phyloP scores from a whole-genome alignment of 108 stramenopile species.

The Conticribra weissflogii region DNA sequence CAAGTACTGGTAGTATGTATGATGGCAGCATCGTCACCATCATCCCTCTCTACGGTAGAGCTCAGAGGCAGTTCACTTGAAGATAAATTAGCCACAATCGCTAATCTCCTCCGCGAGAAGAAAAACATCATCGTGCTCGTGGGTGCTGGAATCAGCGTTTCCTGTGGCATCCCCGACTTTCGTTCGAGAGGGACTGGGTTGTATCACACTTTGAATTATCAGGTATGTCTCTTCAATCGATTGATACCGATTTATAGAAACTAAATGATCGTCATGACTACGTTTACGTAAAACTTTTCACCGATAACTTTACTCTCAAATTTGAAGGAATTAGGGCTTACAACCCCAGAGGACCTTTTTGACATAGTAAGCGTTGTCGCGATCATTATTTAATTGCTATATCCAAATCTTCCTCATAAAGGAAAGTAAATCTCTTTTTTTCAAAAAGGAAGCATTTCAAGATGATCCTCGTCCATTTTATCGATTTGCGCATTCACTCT shows the following conservation, averaged over 20 bases:
- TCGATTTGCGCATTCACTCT: constrained; percentile 35
- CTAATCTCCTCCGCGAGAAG: constrained; percentile 35
- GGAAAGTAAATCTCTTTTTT: no score
- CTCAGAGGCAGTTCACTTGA: constrained; percentile 4
- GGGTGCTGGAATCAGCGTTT: constrained; percentile 83
- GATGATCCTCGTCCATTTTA: constrained; percentile 82
- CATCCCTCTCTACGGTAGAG: no score
- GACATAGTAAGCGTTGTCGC: no score
- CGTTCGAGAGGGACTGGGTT: constrained; percentile 69
- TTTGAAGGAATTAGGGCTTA: constrained; percentile 47
- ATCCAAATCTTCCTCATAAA: no score
- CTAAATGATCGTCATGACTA: no score
- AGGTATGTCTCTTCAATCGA: constrained; percentile 17
- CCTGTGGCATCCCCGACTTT: constrained; percentile 90
- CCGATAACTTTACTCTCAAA: not conserved
- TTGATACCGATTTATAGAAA: no score
- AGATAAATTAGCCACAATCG: constrained; percentile 11
- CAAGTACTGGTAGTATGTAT: no score
- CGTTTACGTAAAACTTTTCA: no score
- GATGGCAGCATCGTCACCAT: no score
- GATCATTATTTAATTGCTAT: no score
- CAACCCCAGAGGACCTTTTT: constrained; percentile 78
- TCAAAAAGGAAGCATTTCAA: constrained; percentile 72
- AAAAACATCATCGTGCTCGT: constrained; percentile 77
- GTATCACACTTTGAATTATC: constrained; percentile 64